Conservation (phyloP, 225 moss, liverwort and hornwort species). For the Polytrichum formosum region DNA sequence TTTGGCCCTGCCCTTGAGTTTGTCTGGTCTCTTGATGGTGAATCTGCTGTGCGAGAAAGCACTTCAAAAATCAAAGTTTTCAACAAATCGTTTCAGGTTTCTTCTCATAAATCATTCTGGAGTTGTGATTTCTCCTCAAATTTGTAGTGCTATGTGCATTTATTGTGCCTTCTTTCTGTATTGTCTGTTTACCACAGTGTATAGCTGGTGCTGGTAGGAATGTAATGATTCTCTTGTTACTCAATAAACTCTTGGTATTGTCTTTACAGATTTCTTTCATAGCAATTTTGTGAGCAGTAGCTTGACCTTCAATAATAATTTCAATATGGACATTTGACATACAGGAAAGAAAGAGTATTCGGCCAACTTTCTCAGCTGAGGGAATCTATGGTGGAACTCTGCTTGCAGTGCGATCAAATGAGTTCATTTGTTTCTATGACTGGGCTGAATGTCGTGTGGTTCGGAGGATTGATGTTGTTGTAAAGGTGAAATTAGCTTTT, state of each 20-base stretch:
- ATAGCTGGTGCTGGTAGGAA: too few species aligned
- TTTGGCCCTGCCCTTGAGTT: constrained; percentile 96
- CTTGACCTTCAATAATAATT: too few species aligned
- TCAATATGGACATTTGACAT: constrained; percentile 1
- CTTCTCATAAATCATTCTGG: too few species aligned
- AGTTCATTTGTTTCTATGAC: constrained; percentile 92
- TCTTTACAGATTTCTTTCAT: too few species aligned
- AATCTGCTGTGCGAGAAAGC: constrained; percentile 95
- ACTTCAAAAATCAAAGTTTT: constrained; percentile 95
- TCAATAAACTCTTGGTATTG: too few species aligned
- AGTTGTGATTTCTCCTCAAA: too few species aligned
- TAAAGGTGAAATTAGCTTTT: constrained; percentile 53
- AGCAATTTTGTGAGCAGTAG: too few species aligned
- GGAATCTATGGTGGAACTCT: constrained; percentile 83
- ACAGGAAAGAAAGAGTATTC: constrained; percentile 85
- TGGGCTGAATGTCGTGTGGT: constrained; percentile 96
- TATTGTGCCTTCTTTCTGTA: too few species aligned
- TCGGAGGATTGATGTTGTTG: constrained; percentile 89
- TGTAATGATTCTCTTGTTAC: too few species aligned
- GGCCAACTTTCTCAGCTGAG: constrained; percentile 92
- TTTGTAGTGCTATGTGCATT: too few species aligned
- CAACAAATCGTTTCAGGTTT: constrained; percentile 87
- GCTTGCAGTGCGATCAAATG: constrained; percentile 87
- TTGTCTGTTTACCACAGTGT: too few species aligned
- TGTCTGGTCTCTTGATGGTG: constrained; percentile 89